These are phyloP conservation scores for Sphaceloma murrayae DNA, from an alignment of 2,329 filamentous ascomycete genomes.

Conservation along the genomic window DNA sequence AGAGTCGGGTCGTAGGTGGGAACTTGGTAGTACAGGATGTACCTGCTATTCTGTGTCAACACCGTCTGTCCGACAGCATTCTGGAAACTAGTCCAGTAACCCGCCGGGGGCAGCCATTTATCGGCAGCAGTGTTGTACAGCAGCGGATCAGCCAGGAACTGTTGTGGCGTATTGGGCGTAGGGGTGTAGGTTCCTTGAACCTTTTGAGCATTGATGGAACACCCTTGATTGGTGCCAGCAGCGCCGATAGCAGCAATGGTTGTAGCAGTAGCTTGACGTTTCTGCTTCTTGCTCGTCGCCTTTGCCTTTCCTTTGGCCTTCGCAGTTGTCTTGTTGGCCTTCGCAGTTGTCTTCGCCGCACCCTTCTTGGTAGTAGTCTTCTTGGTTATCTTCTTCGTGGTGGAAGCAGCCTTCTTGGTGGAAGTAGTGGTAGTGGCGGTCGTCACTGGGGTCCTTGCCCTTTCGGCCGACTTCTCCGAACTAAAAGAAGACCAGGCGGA, in stretches of 20 bases:
- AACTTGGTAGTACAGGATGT: slow-evolving; percentile 19
- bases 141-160: slow-evolving; percentile 16
- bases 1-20: slow-evolving; percentile 16
- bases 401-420: slow-evolving; percentile 6
- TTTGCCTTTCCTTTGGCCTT: no score
- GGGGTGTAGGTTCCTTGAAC: slow-evolving; percentile 16
- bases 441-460: neutral
- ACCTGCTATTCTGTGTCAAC: no score
- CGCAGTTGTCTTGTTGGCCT: no score
- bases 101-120: slow-evolving; percentile 18
- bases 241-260: neutral
- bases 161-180: slow-evolving; percentile 15
- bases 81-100: slow-evolving; percentile 19
- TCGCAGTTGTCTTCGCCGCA: no score
- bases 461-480: neutral
- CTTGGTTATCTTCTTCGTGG: slow-evolving; percentile 6
- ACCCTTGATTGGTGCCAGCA: slow-evolving; percentile 1
- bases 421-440: slow-evolving; percentile 6
- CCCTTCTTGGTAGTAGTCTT: neutral
- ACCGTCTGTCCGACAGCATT: slow-evolving; percentile 3
- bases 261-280: neutral
- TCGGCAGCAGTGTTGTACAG: slow-evolving; percentile 15
- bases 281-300: neutral
- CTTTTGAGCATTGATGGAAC: slow-evolving; percentile 12
- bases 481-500: slow-evolving; percentile 5